Base-by-base conservation (phyloP, 2,329 filamentous ascomycete genomes). In the Botrytis galanthina region DNA sequence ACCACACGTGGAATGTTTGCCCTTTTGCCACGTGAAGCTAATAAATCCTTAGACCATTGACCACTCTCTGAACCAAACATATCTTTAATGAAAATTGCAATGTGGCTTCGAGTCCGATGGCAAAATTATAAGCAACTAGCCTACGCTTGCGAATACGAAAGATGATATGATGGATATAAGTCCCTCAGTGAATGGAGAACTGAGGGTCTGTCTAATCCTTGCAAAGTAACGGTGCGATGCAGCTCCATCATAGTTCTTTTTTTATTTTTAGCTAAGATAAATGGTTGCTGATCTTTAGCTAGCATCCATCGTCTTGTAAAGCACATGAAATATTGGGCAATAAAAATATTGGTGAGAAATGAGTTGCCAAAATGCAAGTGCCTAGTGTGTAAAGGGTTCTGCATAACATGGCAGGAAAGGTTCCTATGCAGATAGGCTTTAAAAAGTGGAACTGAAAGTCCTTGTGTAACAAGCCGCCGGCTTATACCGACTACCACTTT, bases 41-140 rank as follows among this genome's bases (percentile, higher is more conserved):
- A 69, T 57, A 2, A 57, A 16, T 32, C 9, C 9, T 20, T 26
- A 16, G 7, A 69, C 1, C 37, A 69, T 32, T 39, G 37, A 57
- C 37, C 35, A 69, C 48, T 44, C 48, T 68, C 26, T 10, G 48
- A 69, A 42, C 48, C 26, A 26, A 69, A 57, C 66, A 32, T 57
- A 42, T 57, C n/a, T 69, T 69, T 26, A n/a, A 54, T 67, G 4
- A 16, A 29, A 32, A 20, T 22, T 26, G 16, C 29, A 59, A 69
- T 42, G 48, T 37, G 16, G 26, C 48, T n/a, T 39, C 66, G 66
- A 69, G 66, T 69, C 66, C 48, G 16, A 67, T 67, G 32, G 22
- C n/a, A 4, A 16, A 48, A 39, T 8, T 57, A 32, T 57, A 32
- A 69, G 37, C 35, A 57, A 57, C n/a, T 29, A 39, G 14, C 22